A percentile compares a stretch with the other conserved stretches of the same genome.
These are phyloP conservation scores for Stentor roeselii DNA, from an alignment of 73 alveolate genomes.

Conservation along the genomic window DNA sequence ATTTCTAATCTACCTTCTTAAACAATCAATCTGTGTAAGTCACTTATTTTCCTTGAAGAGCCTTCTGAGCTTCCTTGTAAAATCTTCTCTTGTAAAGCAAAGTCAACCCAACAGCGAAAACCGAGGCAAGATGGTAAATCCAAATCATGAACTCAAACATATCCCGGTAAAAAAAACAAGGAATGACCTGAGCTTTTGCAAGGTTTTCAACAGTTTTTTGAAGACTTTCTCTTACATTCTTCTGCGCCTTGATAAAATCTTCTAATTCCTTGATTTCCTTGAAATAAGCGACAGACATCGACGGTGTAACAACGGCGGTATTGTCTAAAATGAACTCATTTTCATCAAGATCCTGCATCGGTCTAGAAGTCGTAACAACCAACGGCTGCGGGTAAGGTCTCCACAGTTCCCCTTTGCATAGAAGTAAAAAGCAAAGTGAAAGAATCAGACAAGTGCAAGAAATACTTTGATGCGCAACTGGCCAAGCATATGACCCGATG, in stretches of 20 bases:
- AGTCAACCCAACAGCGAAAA: neutral
- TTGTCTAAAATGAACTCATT: neutral
- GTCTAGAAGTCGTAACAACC: neutral
- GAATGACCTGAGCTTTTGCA: neutral
- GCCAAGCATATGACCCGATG: conserved; percentile 18
- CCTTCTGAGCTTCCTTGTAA: neutral
- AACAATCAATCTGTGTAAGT: no score
- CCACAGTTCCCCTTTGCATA: neutral
- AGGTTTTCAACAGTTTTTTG: neutral
- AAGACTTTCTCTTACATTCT: neutral
- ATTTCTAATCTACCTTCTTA: no score
- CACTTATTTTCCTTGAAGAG: no score
- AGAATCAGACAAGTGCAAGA: neutral
- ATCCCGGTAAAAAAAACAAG: conserved; percentile 2
- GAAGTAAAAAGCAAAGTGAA: neutral
- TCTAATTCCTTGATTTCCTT: conserved; percentile 12
- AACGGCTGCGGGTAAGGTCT: neutral
- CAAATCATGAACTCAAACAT: neutral
- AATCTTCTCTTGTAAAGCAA: conserved; percentile 22
- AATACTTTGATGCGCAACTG: conserved; percentile 15
- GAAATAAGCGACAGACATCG: neutral
- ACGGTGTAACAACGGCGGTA: conserved; percentile 5
- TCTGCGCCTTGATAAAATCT: neutral
- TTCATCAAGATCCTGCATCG: neutral
- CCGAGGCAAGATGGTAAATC: neutral